Conservation (phyloP, 176 grass and related monocot species). For the Metroxylon sagu region DNA sequence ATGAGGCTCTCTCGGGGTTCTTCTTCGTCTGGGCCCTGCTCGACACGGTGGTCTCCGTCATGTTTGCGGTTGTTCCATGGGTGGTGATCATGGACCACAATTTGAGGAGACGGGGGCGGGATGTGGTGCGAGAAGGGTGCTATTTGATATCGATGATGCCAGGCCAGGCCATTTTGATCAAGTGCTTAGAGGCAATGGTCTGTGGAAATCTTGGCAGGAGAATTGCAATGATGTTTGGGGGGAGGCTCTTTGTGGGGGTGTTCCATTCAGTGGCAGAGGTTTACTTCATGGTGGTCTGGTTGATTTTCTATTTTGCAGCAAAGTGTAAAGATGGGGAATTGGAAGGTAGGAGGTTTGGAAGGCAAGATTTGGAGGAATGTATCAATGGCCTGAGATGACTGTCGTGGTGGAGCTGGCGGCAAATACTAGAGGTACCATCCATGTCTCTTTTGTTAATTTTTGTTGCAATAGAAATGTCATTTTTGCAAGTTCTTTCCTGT, state of each 20-base stretch:
- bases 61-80: conserved; percentile 89
- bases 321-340: conserved; percentile 55
- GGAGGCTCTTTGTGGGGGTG: conserved; percentile 58
- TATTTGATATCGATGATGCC: conserved; percentile 70
- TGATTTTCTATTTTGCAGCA: conserved; percentile 64
- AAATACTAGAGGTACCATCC: too few relatives aligned
- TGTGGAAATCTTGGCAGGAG: conserved; percentile 65
- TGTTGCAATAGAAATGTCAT: too few relatives aligned
- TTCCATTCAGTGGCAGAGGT: conserved; percentile 57
- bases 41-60: conserved; percentile 58
- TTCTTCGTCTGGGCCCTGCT: conserved; percentile 71
- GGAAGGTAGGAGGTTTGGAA: conserved; percentile 56
- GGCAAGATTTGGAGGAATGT: conserved; percentile 70
- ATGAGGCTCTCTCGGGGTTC: conserved; percentile 50
- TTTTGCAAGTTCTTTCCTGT: too few relatives aligned
- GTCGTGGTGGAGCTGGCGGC: too few relatives aligned
- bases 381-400: conserved; percentile 44
- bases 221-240: conserved; percentile 45
- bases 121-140: conserved; percentile 84
- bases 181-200: conserved; percentile 67
- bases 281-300: conserved; percentile 95
- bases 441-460: too few relatives aligned
- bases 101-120: conserved; percentile 41
- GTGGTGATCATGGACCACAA: conserved; percentile 80
- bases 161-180: conserved; percentile 64